These are phyloP conservation scores for Pelargonium citronellum DNA, from an alignment of 441 rosid species.

Conservation along the genomic window DNA sequence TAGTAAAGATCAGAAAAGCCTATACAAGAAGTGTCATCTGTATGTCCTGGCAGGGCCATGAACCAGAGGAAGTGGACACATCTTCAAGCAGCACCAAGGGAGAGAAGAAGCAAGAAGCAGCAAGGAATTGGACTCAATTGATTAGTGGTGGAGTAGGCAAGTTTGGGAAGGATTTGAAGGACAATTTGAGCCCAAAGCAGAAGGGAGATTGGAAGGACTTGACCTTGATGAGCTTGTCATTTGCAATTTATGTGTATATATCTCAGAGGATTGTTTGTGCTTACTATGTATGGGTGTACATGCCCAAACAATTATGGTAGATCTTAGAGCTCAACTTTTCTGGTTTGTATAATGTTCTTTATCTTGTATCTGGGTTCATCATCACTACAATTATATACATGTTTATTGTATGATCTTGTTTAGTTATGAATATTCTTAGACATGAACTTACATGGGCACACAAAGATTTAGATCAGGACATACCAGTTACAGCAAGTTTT, in stretches of 20 bases:
- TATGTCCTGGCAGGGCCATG: conserved; percentile 33
- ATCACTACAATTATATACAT: not conserved
- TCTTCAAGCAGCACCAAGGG: conserved; percentile 22
- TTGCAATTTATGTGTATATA: conserved; percentile 73
- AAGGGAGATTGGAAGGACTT: conserved; percentile 79
- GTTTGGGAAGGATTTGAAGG: conserved; percentile 36
- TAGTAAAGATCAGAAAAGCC: conserved; percentile 22
- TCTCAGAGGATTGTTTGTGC: conserved; percentile 74
- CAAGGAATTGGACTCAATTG: conserved; percentile 12
- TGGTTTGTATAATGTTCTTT: not conserved
- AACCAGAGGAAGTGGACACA: conserved; percentile 24
- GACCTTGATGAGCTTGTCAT: conserved; percentile 65
- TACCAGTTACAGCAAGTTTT: not conserved
- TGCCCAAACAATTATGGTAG: conserved; percentile 59
- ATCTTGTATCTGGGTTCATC: conserved; percentile 1
- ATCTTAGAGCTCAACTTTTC: not conserved
- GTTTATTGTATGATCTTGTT: not conserved
- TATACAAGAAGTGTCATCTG: conserved; percentile 20
- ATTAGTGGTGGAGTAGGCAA: conserved; percentile 21
- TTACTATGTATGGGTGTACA: conserved; percentile 58
- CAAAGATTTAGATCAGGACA: too few relatives aligned
- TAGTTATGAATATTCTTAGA: too few relatives aligned
- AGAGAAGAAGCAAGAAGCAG: conserved; percentile 21
- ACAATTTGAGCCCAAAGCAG: conserved; percentile 44
- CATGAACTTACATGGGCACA: too few relatives aligned